Evolutionary conservation across 2,329 filamentous ascomycete genomes (phyloP), one percentile per base, ranked within the genome.

Genomic region (Neonectria magnoliae): DNA sequence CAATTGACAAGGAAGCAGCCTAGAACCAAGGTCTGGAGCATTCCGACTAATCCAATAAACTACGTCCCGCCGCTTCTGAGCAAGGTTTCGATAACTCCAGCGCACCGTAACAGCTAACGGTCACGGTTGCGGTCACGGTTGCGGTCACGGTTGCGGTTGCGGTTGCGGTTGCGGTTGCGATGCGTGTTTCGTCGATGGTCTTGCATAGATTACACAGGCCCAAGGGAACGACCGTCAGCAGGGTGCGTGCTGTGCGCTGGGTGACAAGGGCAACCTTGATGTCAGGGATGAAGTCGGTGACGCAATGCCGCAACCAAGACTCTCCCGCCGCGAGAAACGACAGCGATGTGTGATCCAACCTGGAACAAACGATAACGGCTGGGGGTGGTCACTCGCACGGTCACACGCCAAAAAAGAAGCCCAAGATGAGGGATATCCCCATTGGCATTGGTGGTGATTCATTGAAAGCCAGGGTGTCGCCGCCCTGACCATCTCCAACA

Each of bases 71-170:
- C 27, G 14, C 11, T 22, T 42, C 7, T 22, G 36, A 45, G 42
- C 51, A 60, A 51, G 44, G 51, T 60, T 55, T 59, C 22, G 50
- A 59, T 64, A 63, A 59, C 51, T 54, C 57, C 27, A 36, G 33
- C 44, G 41, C 48, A 27, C 36, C 31, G 31, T 51, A 58, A 63
- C 55, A 55, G 54, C 55, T 53, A 63, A 54, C 50, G 51, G 44
- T 52, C 56, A 45, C 38, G 16, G 57, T 20, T 45, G 25, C 27
- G 25, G 25, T 25, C n/a, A n/a, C n/a, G n/a, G n/a, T n/a, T n/a
- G n/a, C 50, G 51, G 44, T 52, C 56, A 45, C 38, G 16, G 57
- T 20, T 45, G n/a, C n/a, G n/a, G n/a, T n/a, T n/a, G n/a, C 50
- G 51, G 44, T 52, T 51, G 41, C 38, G 16, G 57, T 20, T 45